Evolutionary conservation across 225 moss, liverwort and hornwort species (phyloP).

Genomic region (Lunularia cruciata): DNA sequence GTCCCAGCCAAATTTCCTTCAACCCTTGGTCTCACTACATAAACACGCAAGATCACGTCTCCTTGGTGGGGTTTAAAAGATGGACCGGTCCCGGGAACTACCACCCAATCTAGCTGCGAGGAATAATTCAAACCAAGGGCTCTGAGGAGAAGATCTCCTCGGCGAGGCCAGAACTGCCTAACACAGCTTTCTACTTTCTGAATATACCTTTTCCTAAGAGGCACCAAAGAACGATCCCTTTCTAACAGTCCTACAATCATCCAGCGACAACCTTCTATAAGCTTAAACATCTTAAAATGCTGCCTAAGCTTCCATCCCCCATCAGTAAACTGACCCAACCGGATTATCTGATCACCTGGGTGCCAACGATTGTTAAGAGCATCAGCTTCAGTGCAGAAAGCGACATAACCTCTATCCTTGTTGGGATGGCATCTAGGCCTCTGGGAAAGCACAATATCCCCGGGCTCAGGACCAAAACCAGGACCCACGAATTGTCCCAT

Average conservation of each 20-base stretch:
- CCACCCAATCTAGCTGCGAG: constrained; percentile 45
- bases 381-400: constrained; percentile 25
- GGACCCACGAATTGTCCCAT: constrained; percentile 41
- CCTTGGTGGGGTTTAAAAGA: constrained; percentile 37
- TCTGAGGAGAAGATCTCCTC: constrained; percentile 40
- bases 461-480: constrained; percentile 31
- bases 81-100: constrained; percentile 47
- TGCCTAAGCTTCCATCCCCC: constrained; percentile 32
- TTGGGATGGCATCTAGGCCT: constrained; percentile 15
- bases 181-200: constrained; percentile 23
- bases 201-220: constrained; percentile 13
- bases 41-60: constrained; percentile 36
- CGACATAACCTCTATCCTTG: constrained; percentile 34
- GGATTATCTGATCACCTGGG: constrained; percentile 42
- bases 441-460: constrained; percentile 41
- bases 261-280: constrained; percentile 34
- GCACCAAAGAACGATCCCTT: constrained; percentile 7
- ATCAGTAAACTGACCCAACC: constrained; percentile 31
- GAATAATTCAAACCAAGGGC: constrained; percentile 23
- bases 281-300: constrained; percentile 48
- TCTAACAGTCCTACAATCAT: constrained; percentile 44
- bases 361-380: constrained; percentile 1
- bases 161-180: constrained; percentile 37
- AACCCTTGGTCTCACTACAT: constrained; percentile 13
- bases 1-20: constrained; percentile 31